phyloP scores from a whole-genome alignment of 2,329 filamentous ascomycete genomes.

The Thelonectria rubi region DNA sequence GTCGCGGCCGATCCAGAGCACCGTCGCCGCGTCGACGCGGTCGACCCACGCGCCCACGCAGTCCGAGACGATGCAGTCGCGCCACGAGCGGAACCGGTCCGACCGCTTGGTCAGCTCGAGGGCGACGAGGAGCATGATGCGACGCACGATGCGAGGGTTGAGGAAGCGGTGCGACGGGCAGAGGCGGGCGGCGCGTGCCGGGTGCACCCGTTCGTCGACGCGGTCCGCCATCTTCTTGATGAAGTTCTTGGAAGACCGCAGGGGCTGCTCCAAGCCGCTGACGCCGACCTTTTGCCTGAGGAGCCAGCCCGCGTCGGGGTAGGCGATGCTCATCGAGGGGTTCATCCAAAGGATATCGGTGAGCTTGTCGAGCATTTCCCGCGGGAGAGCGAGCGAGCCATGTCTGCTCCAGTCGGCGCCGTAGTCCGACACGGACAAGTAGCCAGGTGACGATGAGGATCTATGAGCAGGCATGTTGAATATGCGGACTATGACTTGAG shows the following conservation, averaged over 20 bases:
- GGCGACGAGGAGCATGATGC: conserved; percentile 53
- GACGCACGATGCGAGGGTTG: conserved; percentile 54
- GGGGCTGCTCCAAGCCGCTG: conserved; percentile 34
- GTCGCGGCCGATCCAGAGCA: conserved; percentile 51
- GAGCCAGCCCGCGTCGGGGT: conserved; percentile 50
- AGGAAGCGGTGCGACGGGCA: conserved; percentile 54
- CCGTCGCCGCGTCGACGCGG: conserved; percentile 40
- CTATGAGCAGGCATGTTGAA: not conserved
- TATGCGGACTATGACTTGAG: not conserved
- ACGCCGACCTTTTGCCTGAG: conserved; percentile 44
- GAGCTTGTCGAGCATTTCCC: conserved; percentile 44
- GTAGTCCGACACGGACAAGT: not conserved
- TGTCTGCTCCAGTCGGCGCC: too few relatives aligned
- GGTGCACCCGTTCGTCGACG: conserved; percentile 37
- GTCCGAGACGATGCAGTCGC: conserved; percentile 23
- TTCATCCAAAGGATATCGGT: conserved; percentile 51
- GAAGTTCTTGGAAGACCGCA: conserved; percentile 42
- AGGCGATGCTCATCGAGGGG: conserved; percentile 29
- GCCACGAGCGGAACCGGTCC: conserved; percentile 41
- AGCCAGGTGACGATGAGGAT: not conserved
- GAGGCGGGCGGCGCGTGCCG: conserved; percentile 47
- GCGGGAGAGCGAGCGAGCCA: conserved; percentile 32
- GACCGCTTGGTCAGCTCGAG: conserved; percentile 52
- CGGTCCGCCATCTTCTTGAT: conserved; percentile 47
- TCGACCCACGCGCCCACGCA: conserved; percentile 37